These are phyloP conservation scores for Arthrobotrys sphaeroides DNA, from an alignment of 2,329 filamentous ascomycete genomes.

Conservation along the genomic window DNA sequence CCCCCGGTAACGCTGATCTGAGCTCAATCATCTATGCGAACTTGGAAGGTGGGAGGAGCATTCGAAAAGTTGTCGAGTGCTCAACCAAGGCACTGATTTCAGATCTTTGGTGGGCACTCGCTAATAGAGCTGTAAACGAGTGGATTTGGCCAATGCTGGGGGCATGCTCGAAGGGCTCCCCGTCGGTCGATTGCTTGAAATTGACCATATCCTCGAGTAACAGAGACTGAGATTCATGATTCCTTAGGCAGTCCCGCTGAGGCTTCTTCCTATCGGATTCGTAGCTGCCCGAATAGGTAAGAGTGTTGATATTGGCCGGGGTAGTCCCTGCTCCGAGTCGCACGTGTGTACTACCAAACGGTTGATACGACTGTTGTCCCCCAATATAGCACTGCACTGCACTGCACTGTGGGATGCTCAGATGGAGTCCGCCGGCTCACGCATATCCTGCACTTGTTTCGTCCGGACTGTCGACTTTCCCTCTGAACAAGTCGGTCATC, in stretches of 20 bases:
- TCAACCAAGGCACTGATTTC: conserved; percentile 5
- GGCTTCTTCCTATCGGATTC: neutral
- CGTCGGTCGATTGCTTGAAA: neutral
- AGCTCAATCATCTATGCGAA: neutral
- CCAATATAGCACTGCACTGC: neutral
- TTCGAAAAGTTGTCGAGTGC: neutral
- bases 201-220: neutral
- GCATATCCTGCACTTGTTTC: conserved; percentile 1
- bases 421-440: conserved; percentile 17
- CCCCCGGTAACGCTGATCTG: conserved; percentile 18
- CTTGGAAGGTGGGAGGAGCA: conserved; percentile 20
- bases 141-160: neutral
- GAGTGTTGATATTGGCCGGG: conserved; percentile 19
- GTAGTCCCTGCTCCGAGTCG: conserved; percentile 2
- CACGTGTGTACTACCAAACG: conserved; percentile 23
- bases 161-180: conserved; percentile 2
- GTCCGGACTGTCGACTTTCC: neutral
- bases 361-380: neutral
- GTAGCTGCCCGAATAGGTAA: conserved; percentile 36
- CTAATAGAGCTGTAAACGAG: neutral
- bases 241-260: conserved; percentile 8
- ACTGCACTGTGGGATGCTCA: neutral
- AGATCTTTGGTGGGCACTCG: conserved; percentile 20
- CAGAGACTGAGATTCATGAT: neutral
- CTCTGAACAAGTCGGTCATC: neutral